phyloP scores from a whole-genome alignment of 2,329 filamentous ascomycete species.

The Penicillium aurantiogriseum region DNA sequence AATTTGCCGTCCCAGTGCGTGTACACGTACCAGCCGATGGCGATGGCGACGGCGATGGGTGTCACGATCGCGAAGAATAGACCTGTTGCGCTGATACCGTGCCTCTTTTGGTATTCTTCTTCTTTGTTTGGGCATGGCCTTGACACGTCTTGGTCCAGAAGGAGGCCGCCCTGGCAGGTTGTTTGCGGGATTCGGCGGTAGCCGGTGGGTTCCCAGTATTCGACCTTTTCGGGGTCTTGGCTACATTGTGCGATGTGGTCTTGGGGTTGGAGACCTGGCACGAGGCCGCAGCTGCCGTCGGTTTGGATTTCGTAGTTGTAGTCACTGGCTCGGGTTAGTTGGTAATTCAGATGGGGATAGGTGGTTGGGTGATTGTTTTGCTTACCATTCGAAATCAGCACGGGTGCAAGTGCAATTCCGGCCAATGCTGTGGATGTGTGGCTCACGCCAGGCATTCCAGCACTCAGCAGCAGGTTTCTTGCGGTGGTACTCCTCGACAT shows the following conservation, averaged over 20 bases:
- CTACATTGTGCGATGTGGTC: slow-evolving; percentile 60
- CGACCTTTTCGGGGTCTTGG: slow-evolving; percentile 64
- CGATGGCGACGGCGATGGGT: slow-evolving; percentile 69
- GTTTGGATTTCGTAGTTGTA: slow-evolving; percentile 85
- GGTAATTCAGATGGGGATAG: background rate
- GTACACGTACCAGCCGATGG: slow-evolving; percentile 80
- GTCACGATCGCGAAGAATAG: slow-evolving; percentile 84
- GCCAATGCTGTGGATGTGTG: slow-evolving; percentile 66
- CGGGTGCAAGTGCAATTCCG: slow-evolving; percentile 80
- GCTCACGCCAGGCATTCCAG: slow-evolving; percentile 74
- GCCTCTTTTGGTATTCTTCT: slow-evolving; percentile 74
- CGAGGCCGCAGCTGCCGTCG: slow-evolving; percentile 74
- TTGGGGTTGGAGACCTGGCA: slow-evolving; percentile 67
- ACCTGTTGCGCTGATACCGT: slow-evolving; percentile 65
- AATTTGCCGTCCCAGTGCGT: slow-evolving; percentile 85
- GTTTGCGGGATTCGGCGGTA: slow-evolving; percentile 88
- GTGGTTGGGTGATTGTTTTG: slow-evolving; percentile 11
- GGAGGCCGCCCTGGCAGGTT: slow-evolving; percentile 74
- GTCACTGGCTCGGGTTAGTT: slow-evolving; percentile 56
- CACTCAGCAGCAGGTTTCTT: slow-evolving; percentile 79
- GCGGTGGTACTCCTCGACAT: slow-evolving; percentile 82
- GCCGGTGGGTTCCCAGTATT: slow-evolving; percentile 82
- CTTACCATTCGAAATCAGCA: slow-evolving; percentile 89
- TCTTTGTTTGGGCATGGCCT: slow-evolving; percentile 75
- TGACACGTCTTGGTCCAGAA: slow-evolving; percentile 67